Evolutionary conservation across 495 filamentous ascomycete species (phyloP).

Genomic region (Daldinia caldariorum): DNA sequence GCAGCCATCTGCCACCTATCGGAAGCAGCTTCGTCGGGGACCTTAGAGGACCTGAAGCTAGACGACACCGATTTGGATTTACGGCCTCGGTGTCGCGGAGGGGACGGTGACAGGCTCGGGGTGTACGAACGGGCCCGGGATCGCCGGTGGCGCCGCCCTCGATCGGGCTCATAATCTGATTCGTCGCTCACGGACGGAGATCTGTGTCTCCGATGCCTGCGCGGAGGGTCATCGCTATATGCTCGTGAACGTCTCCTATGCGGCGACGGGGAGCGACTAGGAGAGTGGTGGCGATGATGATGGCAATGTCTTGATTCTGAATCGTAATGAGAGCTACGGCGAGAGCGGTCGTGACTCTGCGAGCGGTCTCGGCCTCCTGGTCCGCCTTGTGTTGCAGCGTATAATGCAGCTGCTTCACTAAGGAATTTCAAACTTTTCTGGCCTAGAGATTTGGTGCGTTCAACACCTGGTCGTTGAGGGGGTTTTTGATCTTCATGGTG

Average conservation of each 20-base stretch:
- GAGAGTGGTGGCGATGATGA: constrained; percentile 34
- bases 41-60: constrained; percentile 17
- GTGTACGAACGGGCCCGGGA: constrained; percentile 35
- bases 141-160: constrained; percentile 36
- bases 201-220: constrained; percentile 30
- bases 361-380: constrained; percentile 35
- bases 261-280: constrained; percentile 43
- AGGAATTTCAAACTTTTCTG: constrained; percentile 43
- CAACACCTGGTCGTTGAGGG: constrained; percentile 31
- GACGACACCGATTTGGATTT: constrained; percentile 27
- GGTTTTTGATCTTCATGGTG: constrained; percentile 26
- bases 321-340: constrained; percentile 26
- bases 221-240: constrained; percentile 34
- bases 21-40: constrained; percentile 15
- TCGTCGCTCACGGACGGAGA: constrained; percentile 30
- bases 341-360: constrained; percentile 28
- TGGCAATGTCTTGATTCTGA: constrained; percentile 23
- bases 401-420: constrained; percentile 45
- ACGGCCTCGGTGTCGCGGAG: constrained; percentile 20
- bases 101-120: constrained; percentile 31
- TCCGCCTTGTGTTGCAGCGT: constrained; percentile 39
- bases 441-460: constrained; percentile 41
- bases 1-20: constrained; percentile 50
- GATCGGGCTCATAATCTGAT: constrained; percentile 34
- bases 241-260: constrained; percentile 36